Base-by-base conservation (phyloP, 2,329 filamentous ascomycete genomes). In the Tolypocladium endophyticum region DNA sequence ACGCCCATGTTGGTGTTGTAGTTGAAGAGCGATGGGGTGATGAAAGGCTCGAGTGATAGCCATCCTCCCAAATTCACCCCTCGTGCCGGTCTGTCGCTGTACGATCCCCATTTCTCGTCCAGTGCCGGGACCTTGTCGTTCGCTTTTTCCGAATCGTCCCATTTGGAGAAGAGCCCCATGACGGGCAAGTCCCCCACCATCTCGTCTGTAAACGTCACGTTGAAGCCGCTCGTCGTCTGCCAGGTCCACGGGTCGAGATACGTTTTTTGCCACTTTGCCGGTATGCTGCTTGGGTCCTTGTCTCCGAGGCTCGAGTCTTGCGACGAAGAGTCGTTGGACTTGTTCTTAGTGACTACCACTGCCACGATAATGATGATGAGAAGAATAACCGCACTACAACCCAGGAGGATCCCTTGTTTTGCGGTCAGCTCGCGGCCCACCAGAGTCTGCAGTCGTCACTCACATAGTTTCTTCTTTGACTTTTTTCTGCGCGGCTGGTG, bases 31-130 rank as follows among this genome's bases (percentile, higher is more conserved):
- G 92, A 97, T 0, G 94, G 94, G 4, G 90, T 93, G 70, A 99
- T 97, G 72, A 96, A 97, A 0, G 94, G 94, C 69, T 99, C 94
- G 16, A 99, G 77, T 3, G 88, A 89, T 1, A 99, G 82, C 94
- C 94, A 99, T 16, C 94, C 94, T 57, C 94, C 94, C 1, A 97
- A 72, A 67, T 96, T 97, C 41, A 97, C 90, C 1, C 94, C 94
- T 8, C 93, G 85, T 30, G 95, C 91, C 2, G 92, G 92, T 59
- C 81, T 86, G 28, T 83, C 85, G 2, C 86, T 83, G 67, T 97
- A 99, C 2, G 87, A 77, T 8, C 85, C 85, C 82, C 93, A 97
- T 1, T 79, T 68, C 62, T 92, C 80, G 65, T 90, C 82, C 8
- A 99, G 79, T 1, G 90, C 79, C 0, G 92, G 89, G 0, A 95